Conservation (phyloP, 1,284 basidiomycete species). For the Cryptococcus amylolentus region DNA sequence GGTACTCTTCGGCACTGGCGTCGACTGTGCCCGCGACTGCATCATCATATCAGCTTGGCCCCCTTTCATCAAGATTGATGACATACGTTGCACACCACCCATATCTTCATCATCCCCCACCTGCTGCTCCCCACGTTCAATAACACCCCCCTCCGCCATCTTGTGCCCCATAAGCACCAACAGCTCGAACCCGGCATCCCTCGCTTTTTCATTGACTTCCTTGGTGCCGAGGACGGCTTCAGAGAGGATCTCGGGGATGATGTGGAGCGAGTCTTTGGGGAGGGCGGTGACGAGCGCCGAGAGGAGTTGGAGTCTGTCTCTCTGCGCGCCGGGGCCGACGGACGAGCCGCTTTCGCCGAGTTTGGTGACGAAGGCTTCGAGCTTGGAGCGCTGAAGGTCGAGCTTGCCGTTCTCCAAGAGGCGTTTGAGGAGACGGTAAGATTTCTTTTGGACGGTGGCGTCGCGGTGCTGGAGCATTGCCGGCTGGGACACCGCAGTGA, state of each 20-base stretch:
- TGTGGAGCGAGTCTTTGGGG: slow-evolving; percentile 69
- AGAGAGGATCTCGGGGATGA: slow-evolving; percentile 84
- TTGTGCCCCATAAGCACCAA: slow-evolving; percentile 89
- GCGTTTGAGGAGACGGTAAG: slow-evolving; percentile 81
- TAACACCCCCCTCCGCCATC: slow-evolving; percentile 82
- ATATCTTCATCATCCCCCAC: slow-evolving; percentile 66
- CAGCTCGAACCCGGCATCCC: slow-evolving; percentile 84
- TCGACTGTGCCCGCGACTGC: slow-evolving; percentile 53
- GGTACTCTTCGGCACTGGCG: slow-evolving; percentile 84
- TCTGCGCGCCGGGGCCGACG: slow-evolving; percentile 81
- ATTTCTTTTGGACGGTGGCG: slow-evolving; percentile 90
- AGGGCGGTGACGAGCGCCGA: slow-evolving; percentile 68
- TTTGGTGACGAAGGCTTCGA: slow-evolving; percentile 57
- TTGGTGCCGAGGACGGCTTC: slow-evolving; percentile 98
- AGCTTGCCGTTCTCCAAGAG: slow-evolving; percentile 64
- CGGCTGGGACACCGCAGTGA: slow-evolving; percentile 53
- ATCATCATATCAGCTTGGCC: slow-evolving; percentile 1
- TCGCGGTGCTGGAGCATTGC: slow-evolving; percentile 59
- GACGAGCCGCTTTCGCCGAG: slow-evolving; percentile 59
- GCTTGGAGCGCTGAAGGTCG: slow-evolving; percentile 53
- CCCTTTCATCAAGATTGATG: slow-evolving; percentile 1
- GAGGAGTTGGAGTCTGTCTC: slow-evolving; percentile 82
- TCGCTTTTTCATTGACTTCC: slow-evolving; percentile 90
- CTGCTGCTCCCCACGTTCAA: slow-evolving; percentile 72
- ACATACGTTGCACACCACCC: slow-evolving; percentile 56